Conservation (phyloP, 805 yeast genomes). For the Starmera pachycereana region DNA sequence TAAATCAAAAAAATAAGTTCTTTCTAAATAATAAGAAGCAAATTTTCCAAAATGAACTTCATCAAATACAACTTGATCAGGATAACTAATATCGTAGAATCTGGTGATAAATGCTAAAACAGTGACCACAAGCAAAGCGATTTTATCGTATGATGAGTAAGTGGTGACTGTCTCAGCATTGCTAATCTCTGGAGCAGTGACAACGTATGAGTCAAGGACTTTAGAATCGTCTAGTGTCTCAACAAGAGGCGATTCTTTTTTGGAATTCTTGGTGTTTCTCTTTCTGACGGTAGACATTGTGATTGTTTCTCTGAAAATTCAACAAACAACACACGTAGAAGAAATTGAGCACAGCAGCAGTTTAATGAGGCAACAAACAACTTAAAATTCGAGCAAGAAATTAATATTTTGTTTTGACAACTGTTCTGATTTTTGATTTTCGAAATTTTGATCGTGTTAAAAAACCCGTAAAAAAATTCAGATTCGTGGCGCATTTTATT, state of each 20-base stretch:
- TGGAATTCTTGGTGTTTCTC: conserved; percentile 4
- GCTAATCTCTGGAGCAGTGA: not conserved
- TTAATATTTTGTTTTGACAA: too few species aligned
- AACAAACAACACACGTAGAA: too few species aligned
- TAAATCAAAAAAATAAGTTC: conserved; percentile 89
- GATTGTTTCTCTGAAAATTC: not conserved
- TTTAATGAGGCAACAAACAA: not conserved
- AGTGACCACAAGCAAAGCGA: conserved; percentile 53
- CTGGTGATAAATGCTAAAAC: conserved; percentile 54
- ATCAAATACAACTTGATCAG: conserved; percentile 74
- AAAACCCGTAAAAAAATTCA: too few species aligned
- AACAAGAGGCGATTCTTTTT: not conserved
- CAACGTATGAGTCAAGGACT: not conserved
- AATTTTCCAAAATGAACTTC: conserved; percentile 85
- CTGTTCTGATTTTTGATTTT: too few species aligned
- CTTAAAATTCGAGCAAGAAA: not conserved
- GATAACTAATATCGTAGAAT: conserved; percentile 51
- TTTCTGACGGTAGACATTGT: conserved; percentile 1
- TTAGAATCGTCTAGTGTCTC: not conserved
- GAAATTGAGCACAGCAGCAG: too few species aligned
- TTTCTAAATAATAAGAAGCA: conserved; percentile 75
- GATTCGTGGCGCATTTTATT: too few species aligned
- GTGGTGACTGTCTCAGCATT: not conserved
- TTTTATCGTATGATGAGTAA: conserved; percentile 17
- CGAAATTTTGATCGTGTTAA: too few species aligned